Conservation (phyloP, 805 yeast species). For the Zygosaccharomyces bailii region DNA sequence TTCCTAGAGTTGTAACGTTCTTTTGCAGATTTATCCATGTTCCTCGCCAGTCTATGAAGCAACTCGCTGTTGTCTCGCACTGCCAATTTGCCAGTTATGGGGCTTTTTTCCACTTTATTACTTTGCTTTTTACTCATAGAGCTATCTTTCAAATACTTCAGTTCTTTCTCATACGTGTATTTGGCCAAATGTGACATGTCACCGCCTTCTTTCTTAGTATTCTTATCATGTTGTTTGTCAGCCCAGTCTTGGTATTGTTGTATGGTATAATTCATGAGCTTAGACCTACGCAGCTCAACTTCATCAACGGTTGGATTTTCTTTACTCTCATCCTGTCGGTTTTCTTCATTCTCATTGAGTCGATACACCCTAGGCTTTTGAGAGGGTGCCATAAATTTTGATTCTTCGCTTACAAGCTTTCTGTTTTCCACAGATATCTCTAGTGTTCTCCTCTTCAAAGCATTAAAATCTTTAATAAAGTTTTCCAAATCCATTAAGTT, state of each 20-base stretch:
- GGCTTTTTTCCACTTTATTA: slow-evolving; percentile 10
- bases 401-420: slow-evolving; percentile 21
- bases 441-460: slow-evolving; percentile 19
- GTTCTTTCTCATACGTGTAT: slow-evolving; percentile 31
- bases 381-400: slow-evolving; percentile 8
- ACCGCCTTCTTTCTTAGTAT: slow-evolving; percentile 9
- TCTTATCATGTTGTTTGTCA: slow-evolving; percentile 10
- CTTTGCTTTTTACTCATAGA: neutral
- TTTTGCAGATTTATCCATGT: slow-evolving; percentile 21
- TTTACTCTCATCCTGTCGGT: slow-evolving; percentile 11
- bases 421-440: slow-evolving; percentile 23
- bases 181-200: slow-evolving; percentile 27
- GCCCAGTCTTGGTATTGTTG: slow-evolving; percentile 30
- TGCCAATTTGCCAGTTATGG: slow-evolving; percentile 14
- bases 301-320: slow-evolving; percentile 4
- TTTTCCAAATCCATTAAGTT: slow-evolving; percentile 13
- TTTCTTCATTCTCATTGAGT: slow-evolving; percentile 14
- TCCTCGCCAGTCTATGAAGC: slow-evolving; percentile 21
- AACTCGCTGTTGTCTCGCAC: slow-evolving; percentile 22
- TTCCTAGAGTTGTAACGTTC: slow-evolving; percentile 22
- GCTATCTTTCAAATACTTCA: slow-evolving; percentile 13
- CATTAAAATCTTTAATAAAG: slow-evolving; percentile 17
- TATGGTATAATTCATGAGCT: slow-evolving; percentile 24
- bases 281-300: slow-evolving; percentile 5
- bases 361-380: slow-evolving; percentile 29